Conservation (phyloP, 2,329 filamentous ascomycete genomes). For the Clonostachys byssicola region DNA sequence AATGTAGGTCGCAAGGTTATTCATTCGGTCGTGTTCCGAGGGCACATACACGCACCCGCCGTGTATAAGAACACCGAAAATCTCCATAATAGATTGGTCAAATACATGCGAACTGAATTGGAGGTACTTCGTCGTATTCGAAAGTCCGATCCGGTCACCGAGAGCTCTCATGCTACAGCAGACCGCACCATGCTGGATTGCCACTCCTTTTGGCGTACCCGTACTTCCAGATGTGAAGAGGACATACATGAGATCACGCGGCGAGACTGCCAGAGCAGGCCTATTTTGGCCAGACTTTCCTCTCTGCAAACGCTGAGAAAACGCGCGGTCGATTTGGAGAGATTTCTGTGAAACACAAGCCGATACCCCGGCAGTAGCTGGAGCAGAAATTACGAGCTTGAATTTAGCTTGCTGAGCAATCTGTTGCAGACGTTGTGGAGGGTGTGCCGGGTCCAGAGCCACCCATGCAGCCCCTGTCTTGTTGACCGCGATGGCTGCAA, state of each 20-base stretch:
- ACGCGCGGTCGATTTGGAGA: background rate
- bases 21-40: conserved; percentile 23
- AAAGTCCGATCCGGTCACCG: background rate
- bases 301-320: background rate
- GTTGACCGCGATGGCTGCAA: conserved; percentile 15
- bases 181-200: conserved; percentile 13
- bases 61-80: conserved; percentile 24
- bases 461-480: conserved; percentile 19
- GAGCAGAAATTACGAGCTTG: background rate
- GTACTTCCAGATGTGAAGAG: conserved; percentile 55
- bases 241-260: background rate
- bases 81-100: conserved; percentile 12
- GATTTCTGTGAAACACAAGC: background rate
- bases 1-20: conserved; percentile 18
- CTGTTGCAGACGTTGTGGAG: background rate
- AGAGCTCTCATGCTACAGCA: background rate
- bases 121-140: background rate
- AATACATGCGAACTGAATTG: background rate
- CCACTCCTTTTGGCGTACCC: conserved; percentile 51
- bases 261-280: background rate
- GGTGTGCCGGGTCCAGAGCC: conserved; percentile 14
- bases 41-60: conserved; percentile 28
- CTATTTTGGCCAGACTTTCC: background rate
- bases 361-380: background rate
- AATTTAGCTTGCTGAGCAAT: background rate